Conservation (phyloP, 2,329 filamentous ascomycete genomes). For the Colletotrichum acutatum region DNA sequence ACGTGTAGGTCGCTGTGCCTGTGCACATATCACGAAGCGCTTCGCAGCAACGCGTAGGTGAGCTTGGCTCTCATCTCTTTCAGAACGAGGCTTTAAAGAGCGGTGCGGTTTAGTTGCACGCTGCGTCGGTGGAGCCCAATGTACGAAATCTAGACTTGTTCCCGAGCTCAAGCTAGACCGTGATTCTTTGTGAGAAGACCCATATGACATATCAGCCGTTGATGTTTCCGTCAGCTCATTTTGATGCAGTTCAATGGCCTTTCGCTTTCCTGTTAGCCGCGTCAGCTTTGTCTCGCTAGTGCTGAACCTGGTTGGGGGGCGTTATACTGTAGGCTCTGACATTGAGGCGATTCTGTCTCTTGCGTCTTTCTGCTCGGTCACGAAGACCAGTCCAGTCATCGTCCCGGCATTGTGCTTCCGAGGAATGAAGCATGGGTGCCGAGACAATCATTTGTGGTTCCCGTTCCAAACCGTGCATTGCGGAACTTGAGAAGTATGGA, state of each 20-base stretch:
- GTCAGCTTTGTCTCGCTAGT: neutral
- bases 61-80: neutral
- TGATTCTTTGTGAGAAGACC: neutral
- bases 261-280: constrained; percentile 25
- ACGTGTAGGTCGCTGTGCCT: neutral
- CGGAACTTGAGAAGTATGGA: neutral
- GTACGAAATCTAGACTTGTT: neutral
- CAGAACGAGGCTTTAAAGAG: neutral
- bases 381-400: constrained; percentile 50
- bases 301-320: neutral
- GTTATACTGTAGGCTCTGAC: constrained; percentile 48
- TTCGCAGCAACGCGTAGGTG: neutral
- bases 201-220: no score
- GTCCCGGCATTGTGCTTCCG: constrained; percentile 27
- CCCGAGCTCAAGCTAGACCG: neutral
- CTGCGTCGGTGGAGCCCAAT: neutral
- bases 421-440: constrained; percentile 4
- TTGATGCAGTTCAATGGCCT: constrained; percentile 3
- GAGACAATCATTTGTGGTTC: neutral
- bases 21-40: neutral
- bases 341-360: constrained; percentile 48
- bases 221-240: neutral
- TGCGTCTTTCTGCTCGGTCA: constrained; percentile 44
- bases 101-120: neutral
- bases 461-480: neutral